Conservation (phyloP, 2,329 filamentous ascomycete genomes). For the Botryotinia globosa region DNA sequence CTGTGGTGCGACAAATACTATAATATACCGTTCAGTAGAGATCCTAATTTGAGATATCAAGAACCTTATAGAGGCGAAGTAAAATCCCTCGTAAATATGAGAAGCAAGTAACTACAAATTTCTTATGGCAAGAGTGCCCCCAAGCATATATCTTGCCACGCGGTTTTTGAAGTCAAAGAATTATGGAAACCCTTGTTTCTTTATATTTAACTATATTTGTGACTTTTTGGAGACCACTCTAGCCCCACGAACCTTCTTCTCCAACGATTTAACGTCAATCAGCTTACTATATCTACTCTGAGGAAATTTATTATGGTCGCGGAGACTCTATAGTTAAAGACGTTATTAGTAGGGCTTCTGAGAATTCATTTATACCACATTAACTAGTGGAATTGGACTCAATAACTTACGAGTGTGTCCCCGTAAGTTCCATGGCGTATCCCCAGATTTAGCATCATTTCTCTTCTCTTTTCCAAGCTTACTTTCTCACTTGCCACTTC, state of each 20-base stretch:
- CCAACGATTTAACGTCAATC: background rate
- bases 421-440: background rate
- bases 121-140: too few species aligned
- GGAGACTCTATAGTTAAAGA: background rate
- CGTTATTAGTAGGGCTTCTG: too few species aligned
- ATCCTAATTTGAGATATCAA: too few species aligned
- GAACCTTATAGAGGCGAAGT: too few species aligned
- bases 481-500: background rate
- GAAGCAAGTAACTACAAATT: background rate
- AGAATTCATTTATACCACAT: accelerated
- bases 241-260: background rate
- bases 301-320: background rate
- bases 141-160: too few species aligned
- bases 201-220: background rate
- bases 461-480: background rate
- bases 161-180: too few species aligned
- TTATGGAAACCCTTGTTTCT: too few species aligned
- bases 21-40: too few species aligned
- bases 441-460: background rate
- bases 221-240: too few species aligned
- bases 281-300: background rate
- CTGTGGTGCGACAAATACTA: background rate
- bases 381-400: too few species aligned
- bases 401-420: background rate
- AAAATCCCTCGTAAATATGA: background rate